Percentiles rank a stretch among this genome's conserved stretches.
Evolutionary conservation across 768 basidiomycete species (phyloP).

Genomic region (Cystofilobasidium ferigula): DNA sequence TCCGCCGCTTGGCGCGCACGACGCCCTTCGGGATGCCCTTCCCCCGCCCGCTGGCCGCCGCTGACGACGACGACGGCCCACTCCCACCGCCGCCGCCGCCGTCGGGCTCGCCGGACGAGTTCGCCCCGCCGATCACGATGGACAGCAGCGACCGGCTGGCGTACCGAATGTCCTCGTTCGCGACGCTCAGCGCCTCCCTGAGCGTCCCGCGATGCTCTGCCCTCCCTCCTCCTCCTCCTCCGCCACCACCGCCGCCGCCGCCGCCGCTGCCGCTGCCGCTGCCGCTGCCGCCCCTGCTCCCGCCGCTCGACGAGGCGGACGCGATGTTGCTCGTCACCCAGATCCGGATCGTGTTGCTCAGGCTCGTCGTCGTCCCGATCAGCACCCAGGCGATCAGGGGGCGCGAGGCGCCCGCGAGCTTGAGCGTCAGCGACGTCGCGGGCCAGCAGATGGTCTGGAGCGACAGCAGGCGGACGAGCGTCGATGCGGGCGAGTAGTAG

Average conservation of each 20-base stretch:
- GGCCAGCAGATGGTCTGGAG: conserved; percentile 96
- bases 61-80: conserved; percentile 43
- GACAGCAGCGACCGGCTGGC: conserved; percentile 8
- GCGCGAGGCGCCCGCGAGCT: conserved; percentile 57
- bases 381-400: conserved; percentile 83
- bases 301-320: background rate
- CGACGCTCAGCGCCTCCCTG: background rate
- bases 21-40: conserved; percentile 21
- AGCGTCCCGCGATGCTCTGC: conserved; percentile 8
- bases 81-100: conserved; percentile 27
- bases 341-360: conserved; percentile 56
- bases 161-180: conserved; percentile 1
- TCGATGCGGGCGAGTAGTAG: conserved; percentile 78
- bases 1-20: conserved; percentile 52
- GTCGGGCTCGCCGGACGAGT: conserved; percentile 16
- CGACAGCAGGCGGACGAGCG: conserved; percentile 80
- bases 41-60: background rate
- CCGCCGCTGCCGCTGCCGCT: too few species aligned
- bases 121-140: conserved; percentile 41
- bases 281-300: conserved; percentile 31
- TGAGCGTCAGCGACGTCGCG: conserved; percentile 73
- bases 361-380: conserved; percentile 77
- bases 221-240: background rate
- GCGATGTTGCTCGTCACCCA: conserved; percentile 89
- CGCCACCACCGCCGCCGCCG: conserved; percentile 1